Evolutionary conservation across 1,284 basidiomycete species (phyloP).

Genomic region (Moniliella sp.): DNA sequence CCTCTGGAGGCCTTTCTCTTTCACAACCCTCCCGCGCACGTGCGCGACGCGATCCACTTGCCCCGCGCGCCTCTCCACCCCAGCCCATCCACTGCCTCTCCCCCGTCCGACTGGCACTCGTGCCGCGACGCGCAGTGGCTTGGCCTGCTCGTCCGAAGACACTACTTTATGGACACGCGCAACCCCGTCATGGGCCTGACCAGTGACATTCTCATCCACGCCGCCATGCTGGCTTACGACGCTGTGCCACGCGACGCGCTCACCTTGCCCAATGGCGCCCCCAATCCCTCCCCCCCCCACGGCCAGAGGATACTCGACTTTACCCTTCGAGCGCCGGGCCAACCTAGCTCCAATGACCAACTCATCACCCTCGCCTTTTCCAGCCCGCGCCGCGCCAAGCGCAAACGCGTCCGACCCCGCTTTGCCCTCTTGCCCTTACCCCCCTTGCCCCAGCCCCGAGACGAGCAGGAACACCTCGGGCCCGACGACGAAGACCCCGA

Average conservation of each 20-base stretch:
- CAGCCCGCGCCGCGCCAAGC: constrained; percentile 12
- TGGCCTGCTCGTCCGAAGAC: constrained; percentile 10
- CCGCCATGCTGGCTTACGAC: constrained; percentile 15
- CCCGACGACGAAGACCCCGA: too few relatives aligned
- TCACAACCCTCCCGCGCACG: constrained; percentile 8
- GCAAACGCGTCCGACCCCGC: constrained; percentile 18
- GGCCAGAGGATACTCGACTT: too few relatives aligned
- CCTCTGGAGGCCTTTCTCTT: constrained; percentile 21
- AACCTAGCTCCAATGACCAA: constrained; percentile 10
- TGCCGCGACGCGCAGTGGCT: constrained; percentile 23
- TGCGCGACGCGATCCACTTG: constrained; percentile 8
- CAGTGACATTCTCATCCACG: constrained; percentile 23
- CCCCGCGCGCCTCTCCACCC: constrained; percentile 4
- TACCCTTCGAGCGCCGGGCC: constrained; percentile 2
- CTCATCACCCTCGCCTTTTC: constrained; percentile 18
- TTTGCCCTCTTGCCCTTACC: constrained; percentile 7
- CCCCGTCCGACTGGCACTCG: constrained; percentile 26
- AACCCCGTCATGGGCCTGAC: constrained; percentile 25
- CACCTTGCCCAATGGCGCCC: neutral
- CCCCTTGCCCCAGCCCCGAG: constrained; percentile 1
- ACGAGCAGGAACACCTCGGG: neutral
- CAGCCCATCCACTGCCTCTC: constrained; percentile 10
- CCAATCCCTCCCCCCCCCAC: too few relatives aligned
- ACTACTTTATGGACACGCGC: constrained; percentile 23
- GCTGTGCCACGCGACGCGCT: constrained; percentile 6